Evolutionary conservation across 352 stramenopile species (phyloP).

Genomic region (Phytophthora vignae): DNA sequence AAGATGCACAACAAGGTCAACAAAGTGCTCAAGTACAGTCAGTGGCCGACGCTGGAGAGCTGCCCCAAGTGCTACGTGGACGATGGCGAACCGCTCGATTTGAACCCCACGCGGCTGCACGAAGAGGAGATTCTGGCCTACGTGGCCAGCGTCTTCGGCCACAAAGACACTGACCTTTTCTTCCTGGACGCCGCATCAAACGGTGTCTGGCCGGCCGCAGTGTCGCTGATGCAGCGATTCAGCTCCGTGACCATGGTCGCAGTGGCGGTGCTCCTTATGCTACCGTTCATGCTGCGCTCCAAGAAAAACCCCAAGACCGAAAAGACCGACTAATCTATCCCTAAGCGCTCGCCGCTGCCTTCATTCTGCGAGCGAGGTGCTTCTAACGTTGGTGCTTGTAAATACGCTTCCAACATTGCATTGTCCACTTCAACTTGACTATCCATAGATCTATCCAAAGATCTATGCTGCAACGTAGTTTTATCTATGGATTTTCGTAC

Average conservation of each 20-base stretch:
- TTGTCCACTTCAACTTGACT: slow-evolving; percentile 11
- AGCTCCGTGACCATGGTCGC: slow-evolving; percentile 40
- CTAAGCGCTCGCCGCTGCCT: background rate
- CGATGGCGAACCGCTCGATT: slow-evolving; percentile 48
- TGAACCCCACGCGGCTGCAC: slow-evolving; percentile 55
- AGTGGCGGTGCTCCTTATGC: slow-evolving; percentile 30
- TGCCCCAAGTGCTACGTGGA: slow-evolving; percentile 66
- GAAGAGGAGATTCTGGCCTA: slow-evolving; percentile 60
- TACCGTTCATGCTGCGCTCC: slow-evolving; percentile 34
- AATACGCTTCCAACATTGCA: background rate
- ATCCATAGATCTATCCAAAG: background rate
- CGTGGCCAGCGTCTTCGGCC: slow-evolving; percentile 60
- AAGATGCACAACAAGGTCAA: slow-evolving; percentile 90
- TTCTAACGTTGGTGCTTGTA: slow-evolving; percentile 4
- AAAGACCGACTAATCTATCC: slow-evolving; percentile 33
- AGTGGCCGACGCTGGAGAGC: slow-evolving; percentile 59
- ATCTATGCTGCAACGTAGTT: background rate
- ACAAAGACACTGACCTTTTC: slow-evolving; percentile 56
- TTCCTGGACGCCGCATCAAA: slow-evolving; percentile 56
- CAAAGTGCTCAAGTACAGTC: slow-evolving; percentile 71
- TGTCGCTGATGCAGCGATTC: slow-evolving; percentile 52
- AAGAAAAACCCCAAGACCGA: slow-evolving; percentile 34
- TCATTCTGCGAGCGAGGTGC: background rate
- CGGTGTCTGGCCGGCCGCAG: slow-evolving; percentile 38
- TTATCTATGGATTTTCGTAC: background rate